These are phyloP conservation scores for Fonsecaea erecta DNA, from an alignment of 2,329 filamentous ascomycete species.

Conservation along the genomic window DNA sequence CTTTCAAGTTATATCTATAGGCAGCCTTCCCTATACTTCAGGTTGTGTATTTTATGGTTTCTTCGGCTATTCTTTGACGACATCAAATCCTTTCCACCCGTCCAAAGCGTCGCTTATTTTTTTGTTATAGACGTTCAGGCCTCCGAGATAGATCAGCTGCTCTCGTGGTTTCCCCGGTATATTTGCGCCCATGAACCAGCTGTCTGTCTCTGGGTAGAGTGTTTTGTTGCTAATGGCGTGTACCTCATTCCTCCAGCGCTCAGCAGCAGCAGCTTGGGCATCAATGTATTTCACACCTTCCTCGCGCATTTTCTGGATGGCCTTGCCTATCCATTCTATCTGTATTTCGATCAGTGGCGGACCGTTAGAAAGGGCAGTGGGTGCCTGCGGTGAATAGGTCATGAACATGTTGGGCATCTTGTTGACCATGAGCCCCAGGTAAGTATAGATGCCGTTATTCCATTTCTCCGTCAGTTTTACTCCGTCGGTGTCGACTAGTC, in stretches of 20 bases:
- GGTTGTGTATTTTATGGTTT: no score
- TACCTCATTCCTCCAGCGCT: slow-evolving; percentile 56
- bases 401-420: slow-evolving; percentile 54
- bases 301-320: slow-evolving; percentile 55
- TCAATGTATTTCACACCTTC: slow-evolving; percentile 56
- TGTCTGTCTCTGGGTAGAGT: slow-evolving; percentile 52
- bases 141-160: slow-evolving; percentile 48
- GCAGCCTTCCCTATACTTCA: not conserved
- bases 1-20: no score
- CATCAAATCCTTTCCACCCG: no score
- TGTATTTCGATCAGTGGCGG: slow-evolving; percentile 59
- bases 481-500: slow-evolving; percentile 48
- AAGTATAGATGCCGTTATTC: slow-evolving; percentile 42
- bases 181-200: slow-evolving; percentile 58
- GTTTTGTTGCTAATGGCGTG: slow-evolving; percentile 50
- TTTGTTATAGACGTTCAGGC: not conserved
- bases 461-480: slow-evolving; percentile 39
- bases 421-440: slow-evolving; percentile 47
- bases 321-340: slow-evolving; percentile 51
- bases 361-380: slow-evolving; percentile 33
- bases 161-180: slow-evolving; percentile 63
- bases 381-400: slow-evolving; percentile 58
- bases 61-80: no score
- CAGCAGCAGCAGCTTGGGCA: slow-evolving; percentile 51
- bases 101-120: no score